Evolutionary conservation across 2,329 filamentous ascomycete genomes (phyloP).

Genomic region (Monilinia aucupariae): DNA sequence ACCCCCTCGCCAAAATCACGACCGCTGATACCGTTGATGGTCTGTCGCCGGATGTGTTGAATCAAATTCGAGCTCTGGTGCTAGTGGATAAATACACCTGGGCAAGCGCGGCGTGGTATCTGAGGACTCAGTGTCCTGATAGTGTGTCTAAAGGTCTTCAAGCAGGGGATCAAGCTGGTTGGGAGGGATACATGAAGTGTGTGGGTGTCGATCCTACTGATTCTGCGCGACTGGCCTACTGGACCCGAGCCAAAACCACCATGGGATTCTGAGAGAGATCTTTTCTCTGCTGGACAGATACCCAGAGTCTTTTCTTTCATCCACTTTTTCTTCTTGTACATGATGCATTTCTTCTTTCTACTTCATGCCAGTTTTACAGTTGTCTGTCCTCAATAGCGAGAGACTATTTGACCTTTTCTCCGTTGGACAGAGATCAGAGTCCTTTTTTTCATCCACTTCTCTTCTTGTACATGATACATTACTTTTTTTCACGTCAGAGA

Average conservation of each 20-base stretch:
- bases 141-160: slow-evolving; percentile 42
- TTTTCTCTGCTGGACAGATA: background rate
- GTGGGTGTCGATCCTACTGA: slow-evolving; percentile 42
- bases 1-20: slow-evolving; percentile 33
- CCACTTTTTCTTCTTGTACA: too few relatives aligned
- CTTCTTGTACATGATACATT: background rate
- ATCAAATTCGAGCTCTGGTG: slow-evolving; percentile 46
- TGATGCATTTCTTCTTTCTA: too few relatives aligned
- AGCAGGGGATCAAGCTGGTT: slow-evolving; percentile 43
- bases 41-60: slow-evolving; percentile 37
- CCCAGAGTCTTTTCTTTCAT: background rate
- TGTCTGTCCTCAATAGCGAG: too few relatives aligned
- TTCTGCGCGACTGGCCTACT: slow-evolving; percentile 43
- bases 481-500: too few relatives aligned
- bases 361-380: too few relatives aligned
- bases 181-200: slow-evolving; percentile 49
- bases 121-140: slow-evolving; percentile 48
- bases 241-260: slow-evolving; percentile 43
- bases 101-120: slow-evolving; percentile 56
- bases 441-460: background rate
- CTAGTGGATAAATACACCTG: slow-evolving; percentile 48
- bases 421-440: background rate
- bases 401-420: too few relatives aligned
- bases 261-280: slow-evolving; percentile 20
- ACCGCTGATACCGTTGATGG: slow-evolving; percentile 30